A percentile compares a stretch with the other conserved stretches of the same genome.
Conservation (phyloP, 1,139 yeast species). For the Saccharomyces hybrid region DNA sequence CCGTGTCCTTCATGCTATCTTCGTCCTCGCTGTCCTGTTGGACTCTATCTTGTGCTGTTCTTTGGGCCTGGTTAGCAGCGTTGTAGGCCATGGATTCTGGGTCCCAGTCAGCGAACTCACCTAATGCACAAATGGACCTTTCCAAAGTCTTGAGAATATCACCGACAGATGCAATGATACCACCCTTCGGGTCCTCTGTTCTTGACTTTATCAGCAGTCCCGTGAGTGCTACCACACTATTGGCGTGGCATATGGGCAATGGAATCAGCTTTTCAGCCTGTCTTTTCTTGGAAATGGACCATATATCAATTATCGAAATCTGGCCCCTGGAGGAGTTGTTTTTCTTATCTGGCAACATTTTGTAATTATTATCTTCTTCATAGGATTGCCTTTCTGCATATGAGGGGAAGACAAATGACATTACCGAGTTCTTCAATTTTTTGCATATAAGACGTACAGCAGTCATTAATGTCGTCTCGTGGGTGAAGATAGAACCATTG, state of each 20-base stretch:
- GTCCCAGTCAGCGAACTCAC: slow-evolving; percentile 37
- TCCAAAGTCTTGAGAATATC: slow-evolving; percentile 55
- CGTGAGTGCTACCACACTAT: slow-evolving; percentile 52
- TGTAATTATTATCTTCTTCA: slow-evolving; percentile 1
- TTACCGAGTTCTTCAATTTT: slow-evolving; percentile 10
- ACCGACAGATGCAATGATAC: slow-evolving; percentile 47
- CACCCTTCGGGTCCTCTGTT: slow-evolving; percentile 53
- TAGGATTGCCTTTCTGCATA: slow-evolving; percentile 3
- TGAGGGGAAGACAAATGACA: slow-evolving; percentile 25
- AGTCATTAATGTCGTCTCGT: slow-evolving; percentile 20
- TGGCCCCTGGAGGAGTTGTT: neutral
- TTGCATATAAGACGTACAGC: slow-evolving; percentile 12
- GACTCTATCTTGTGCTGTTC: neutral
- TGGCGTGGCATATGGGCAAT: slow-evolving; percentile 58
- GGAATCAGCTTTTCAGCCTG: slow-evolving; percentile 52
- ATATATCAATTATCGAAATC: slow-evolving; percentile 23
- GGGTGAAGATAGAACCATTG: slow-evolving; percentile 21
- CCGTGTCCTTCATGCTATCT: slow-evolving; percentile 18
- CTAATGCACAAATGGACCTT: slow-evolving; percentile 48
- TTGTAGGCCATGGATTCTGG: slow-evolving; percentile 10
- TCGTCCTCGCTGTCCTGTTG: slow-evolving; percentile 6
- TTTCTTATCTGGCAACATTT: neutral
- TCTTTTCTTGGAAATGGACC: slow-evolving; percentile 26
- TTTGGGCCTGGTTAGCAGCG: neutral
- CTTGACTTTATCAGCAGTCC: slow-evolving; percentile 46